These are phyloP conservation scores for Saccharata proteae DNA, from an alignment of 2,329 filamentous ascomycete genomes.

Conservation along the genomic window DNA sequence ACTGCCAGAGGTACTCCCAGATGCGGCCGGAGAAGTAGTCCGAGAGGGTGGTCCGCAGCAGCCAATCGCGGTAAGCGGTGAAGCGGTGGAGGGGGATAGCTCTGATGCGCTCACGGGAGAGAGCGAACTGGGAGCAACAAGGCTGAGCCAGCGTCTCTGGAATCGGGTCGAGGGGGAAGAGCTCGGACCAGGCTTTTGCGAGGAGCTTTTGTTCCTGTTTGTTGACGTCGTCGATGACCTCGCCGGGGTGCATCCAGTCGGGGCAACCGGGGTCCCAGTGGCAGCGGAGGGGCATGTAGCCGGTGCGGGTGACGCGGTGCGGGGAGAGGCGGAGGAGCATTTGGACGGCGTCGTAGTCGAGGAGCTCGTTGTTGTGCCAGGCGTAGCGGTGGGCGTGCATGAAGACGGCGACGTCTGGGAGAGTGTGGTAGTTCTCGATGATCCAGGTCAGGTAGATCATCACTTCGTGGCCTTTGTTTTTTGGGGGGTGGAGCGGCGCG, in stretches of 20 bases:
- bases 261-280: slow-evolving; percentile 45
- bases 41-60: slow-evolving; percentile 42
- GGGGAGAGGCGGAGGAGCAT: slow-evolving; percentile 35
- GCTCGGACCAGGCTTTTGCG: slow-evolving; percentile 33
- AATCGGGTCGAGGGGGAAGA: slow-evolving; percentile 36
- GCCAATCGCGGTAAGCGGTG: slow-evolving; percentile 48
- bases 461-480: slow-evolving; percentile 51
- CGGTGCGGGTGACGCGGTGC: slow-evolving; percentile 34
- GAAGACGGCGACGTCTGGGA: slow-evolving; percentile 49
- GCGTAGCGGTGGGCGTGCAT: slow-evolving; percentile 47
- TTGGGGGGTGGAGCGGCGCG: slow-evolving; percentile 37
- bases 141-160: slow-evolving; percentile 44
- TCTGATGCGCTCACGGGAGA: slow-evolving; percentile 45
- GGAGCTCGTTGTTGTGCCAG: slow-evolving; percentile 46
- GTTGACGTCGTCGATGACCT: slow-evolving; percentile 21
- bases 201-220: slow-evolving; percentile 35
- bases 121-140: slow-evolving; percentile 53
- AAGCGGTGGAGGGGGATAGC: slow-evolving; percentile 41
- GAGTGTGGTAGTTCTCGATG: slow-evolving; percentile 47
- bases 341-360: slow-evolving; percentile 30
- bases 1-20: slow-evolving; percentile 55
- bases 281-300: slow-evolving; percentile 45
- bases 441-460: slow-evolving; percentile 51
- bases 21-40: slow-evolving; percentile 47
- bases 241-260: slow-evolving; percentile 39